Conservation (phyloP, 73 alveolate species). For the Loxodes magnus region DNA sequence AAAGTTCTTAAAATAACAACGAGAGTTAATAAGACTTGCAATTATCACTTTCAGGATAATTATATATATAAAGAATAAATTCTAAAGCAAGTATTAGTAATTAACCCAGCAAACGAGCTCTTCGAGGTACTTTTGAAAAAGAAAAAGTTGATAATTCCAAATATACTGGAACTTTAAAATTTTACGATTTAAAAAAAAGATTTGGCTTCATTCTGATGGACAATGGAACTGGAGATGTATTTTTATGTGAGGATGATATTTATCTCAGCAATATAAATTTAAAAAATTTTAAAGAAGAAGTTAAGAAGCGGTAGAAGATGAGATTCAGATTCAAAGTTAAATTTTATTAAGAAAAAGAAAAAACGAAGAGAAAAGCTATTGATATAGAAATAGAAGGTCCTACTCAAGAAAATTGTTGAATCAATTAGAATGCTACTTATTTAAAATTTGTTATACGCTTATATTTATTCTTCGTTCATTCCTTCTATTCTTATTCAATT, state of each 20-base stretch:
- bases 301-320: neutral
- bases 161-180: conserved; percentile 1
- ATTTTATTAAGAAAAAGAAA: conserved; percentile 3
- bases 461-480: too few species aligned
- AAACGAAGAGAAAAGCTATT: conserved; percentile 9
- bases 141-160: neutral
- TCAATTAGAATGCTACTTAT: too few species aligned
- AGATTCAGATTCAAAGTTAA: neutral
- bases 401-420: neutral
- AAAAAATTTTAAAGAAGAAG: conserved; percentile 8
- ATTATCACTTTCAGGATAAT: too few species aligned
- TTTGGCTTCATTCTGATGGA: conserved; percentile 12
- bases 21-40: too few species aligned
- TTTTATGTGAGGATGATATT: conserved; percentile 13
- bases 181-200: conserved; percentile 8
- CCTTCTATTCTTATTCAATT: too few species aligned
- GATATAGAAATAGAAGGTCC: neutral
- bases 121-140: conserved; percentile 5
- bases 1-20: too few species aligned
- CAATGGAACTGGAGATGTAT: conserved; percentile 4
- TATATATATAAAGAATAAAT: too few species aligned
- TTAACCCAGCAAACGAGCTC: too few species aligned
- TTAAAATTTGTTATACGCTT: too few species aligned
- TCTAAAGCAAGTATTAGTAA: too few species aligned
- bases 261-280: neutral